Evolutionary conservation across 805 yeast species (phyloP).

Genomic region (Candida qinlingensis): DNA sequence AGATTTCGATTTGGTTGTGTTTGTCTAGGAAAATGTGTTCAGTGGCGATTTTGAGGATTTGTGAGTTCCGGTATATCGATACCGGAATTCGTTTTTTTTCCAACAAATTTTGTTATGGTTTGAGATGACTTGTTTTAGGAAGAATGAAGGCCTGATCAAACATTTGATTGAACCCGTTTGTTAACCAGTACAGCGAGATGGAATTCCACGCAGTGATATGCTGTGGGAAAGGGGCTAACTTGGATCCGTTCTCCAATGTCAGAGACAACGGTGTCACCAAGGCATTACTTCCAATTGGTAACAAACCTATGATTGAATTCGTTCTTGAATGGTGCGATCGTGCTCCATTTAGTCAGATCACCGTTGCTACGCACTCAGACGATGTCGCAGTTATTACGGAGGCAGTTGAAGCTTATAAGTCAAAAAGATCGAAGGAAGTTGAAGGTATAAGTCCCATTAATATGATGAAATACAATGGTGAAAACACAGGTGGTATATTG

Average conservation of each 20-base stretch:
- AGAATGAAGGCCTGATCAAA: too few relatives aligned
- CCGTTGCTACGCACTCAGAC: constrained; percentile 52
- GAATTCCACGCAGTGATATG: constrained; percentile 88
- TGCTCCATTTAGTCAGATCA: constrained; percentile 70
- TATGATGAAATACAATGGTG: constrained; percentile 39
- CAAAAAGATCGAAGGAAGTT: constrained; percentile 31
- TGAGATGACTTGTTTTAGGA: too few relatives aligned
- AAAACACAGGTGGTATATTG: constrained; percentile 59
- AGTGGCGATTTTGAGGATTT: constrained; percentile 4
- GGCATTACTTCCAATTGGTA: constrained; percentile 86
- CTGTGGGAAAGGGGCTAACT: constrained; percentile 76
- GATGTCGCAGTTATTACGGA: constrained; percentile 41
- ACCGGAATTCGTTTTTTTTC: neutral
- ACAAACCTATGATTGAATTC: constrained; percentile 80
- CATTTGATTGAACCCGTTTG: too few relatives aligned
- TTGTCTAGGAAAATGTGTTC: neutral
- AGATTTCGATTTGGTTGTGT: neutral
- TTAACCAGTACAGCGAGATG: constrained; percentile 37
- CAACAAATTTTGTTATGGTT: neutral
- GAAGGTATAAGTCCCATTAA: constrained; percentile 31
- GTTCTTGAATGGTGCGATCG: constrained; percentile 90
- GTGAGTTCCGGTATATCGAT: neutral
- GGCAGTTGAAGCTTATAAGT: constrained; percentile 44
- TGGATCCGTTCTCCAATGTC: constrained; percentile 66
- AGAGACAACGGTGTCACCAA: constrained; percentile 67